Base-by-base conservation (phyloP, 257 asterid genomes). In the Eucommia ulmoides region DNA sequence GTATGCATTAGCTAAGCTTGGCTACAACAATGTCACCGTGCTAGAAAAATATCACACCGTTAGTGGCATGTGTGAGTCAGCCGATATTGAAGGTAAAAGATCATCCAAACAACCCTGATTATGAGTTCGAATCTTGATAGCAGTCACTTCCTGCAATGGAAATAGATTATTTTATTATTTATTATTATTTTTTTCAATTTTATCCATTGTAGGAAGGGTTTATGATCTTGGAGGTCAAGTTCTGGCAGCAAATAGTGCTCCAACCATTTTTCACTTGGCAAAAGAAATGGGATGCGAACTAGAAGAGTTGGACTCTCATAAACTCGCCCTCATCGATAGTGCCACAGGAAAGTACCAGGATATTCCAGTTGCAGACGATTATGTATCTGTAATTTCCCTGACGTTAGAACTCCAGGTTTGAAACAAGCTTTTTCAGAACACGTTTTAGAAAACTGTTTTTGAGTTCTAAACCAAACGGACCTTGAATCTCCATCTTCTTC, bases 181-280 rank as follows among this genome's bases (percentile, higher is more conserved):
- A n/a, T n/a, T n/a, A n/a, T n/a, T n/a, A n/a, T n/a, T n/a, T n/a
- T n/a, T n/a, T n/a, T n/a, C n/a, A n/a, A n/a, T n/a, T n/a, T n/a
- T n/a, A n/a, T n/a, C 19, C 48, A 16, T 3, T 3, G 19, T 74
- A 84, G 94, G 96, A 59, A 79, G 51, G 23, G 45, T 73, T 23
- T 85, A 85, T 59, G 96, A 85, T 65, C 96, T 85, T 20, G 94
- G 96, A 48, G 96, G 94, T 23, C 94, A 85, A 66, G 96, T 85
- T 22, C 88, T 85, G 21, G 92, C 96, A 15, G 92, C 92, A 3
- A 80, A 75, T 59, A 82, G 96, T 61, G 83, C 96, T 19, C 96
- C 96, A 5, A 75, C 84, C 1, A 74, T 85, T 33, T 85, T 82
- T 33, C 69, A 75, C 54, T 41, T 85, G 61, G 88, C 94, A 1